Evolutionary conservation across 805 yeast species (phyloP).

Genomic region (Candida khao-thaluensis): DNA sequence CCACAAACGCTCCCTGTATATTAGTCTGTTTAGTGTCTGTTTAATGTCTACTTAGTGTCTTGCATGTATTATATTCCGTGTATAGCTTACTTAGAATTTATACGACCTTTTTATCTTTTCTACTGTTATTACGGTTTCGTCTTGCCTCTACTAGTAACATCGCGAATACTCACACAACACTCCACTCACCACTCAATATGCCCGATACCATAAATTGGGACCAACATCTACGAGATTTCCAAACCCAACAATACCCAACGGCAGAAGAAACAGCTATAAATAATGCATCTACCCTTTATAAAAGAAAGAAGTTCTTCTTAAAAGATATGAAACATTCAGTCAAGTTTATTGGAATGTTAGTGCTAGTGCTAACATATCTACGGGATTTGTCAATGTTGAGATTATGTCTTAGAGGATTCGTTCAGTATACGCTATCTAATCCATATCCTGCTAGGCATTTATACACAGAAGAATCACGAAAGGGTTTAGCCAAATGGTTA

Average conservation of each 20-base stretch:
- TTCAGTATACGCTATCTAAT: slow-evolving; percentile 29
- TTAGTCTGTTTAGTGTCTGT: too few relatives aligned
- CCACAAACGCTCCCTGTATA: too few relatives aligned
- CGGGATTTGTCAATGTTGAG: slow-evolving; percentile 40
- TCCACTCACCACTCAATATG: too few relatives aligned
- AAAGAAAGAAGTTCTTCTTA: slow-evolving; percentile 41
- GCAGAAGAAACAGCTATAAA: slow-evolving; percentile 40
- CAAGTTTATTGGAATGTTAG: slow-evolving; percentile 34
- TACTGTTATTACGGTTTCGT: too few relatives aligned
- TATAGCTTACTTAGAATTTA: too few relatives aligned
- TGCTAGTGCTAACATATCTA: slow-evolving; percentile 39
- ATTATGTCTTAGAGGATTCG: slow-evolving; percentile 24
- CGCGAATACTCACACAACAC: too few relatives aligned
- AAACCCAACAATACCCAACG: slow-evolving; percentile 30
- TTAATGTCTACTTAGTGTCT: too few relatives aligned
- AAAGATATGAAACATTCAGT: slow-evolving; percentile 33
- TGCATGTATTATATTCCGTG: slow-evolving; percentile 4
- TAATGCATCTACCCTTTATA: slow-evolving; percentile 41
- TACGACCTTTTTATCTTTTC: too few relatives aligned
- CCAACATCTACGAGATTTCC: slow-evolving; percentile 25
- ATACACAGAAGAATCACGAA: slow-evolving; percentile 26
- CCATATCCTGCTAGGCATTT: slow-evolving; percentile 23
- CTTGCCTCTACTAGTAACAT: too few relatives aligned
- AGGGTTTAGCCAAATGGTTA: slow-evolving; percentile 27
- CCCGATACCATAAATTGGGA: slow-evolving; percentile 17